phyloP scores from a whole-genome alignment of 345 rosid species.

The Excoecaria agallocha region DNA sequence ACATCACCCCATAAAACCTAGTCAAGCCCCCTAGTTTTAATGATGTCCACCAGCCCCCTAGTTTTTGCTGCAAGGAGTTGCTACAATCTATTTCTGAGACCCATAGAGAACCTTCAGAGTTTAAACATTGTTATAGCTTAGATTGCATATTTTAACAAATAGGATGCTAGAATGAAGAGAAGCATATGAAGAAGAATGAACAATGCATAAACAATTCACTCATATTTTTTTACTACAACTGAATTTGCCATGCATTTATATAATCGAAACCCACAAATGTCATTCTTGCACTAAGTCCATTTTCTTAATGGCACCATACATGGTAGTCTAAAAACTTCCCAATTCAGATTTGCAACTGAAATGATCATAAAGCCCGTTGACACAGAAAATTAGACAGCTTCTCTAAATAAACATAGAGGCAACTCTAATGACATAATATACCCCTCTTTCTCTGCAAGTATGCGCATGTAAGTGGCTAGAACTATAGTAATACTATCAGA shows the following conservation, averaged over 20 bases:
- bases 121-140: constrained; percentile 1
- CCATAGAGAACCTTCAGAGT: neutral
- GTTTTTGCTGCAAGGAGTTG: neutral
- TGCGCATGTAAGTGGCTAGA: neutral
- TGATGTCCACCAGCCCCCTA: neutral
- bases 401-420: no score
- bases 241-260: neutral
- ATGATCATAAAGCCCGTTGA: no score
- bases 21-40: neutral
- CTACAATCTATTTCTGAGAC: neutral
- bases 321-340: neutral
- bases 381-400: no score
- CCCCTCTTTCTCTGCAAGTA: neutral
- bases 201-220: neutral
- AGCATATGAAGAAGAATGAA: neutral
- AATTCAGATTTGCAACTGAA: no score
- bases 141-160: neutral
- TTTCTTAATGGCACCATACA: neutral
- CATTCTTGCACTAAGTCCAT: neutral
- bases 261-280: neutral
- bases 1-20: neutral
- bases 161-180: neutral
- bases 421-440: neutral
- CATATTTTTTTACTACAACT: neutral
- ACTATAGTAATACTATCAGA: no score